Percentiles rank a stretch among this genome's conserved stretches.
Conservation (phyloP, 495 filamentous ascomycete genomes). For the Xylaria cubensis region DNA sequence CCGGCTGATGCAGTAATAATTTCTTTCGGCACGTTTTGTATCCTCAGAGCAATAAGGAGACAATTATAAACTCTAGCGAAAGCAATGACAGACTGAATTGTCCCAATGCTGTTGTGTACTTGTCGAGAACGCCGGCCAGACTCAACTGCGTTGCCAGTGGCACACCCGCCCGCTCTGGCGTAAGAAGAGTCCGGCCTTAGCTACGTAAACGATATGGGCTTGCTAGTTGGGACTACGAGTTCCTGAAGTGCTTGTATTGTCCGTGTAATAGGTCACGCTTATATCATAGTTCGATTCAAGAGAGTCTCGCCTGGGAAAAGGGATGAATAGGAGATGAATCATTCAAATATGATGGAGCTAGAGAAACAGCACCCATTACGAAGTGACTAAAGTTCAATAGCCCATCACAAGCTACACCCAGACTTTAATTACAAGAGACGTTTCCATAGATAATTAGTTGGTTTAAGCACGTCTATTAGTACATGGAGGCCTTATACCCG, state of each 20-base stretch:
- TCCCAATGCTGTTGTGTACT: slow-evolving; percentile 39
- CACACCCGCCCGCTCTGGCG: slow-evolving; percentile 53
- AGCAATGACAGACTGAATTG: slow-evolving; percentile 47
- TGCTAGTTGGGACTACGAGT: neutral
- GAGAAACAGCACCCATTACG: neutral
- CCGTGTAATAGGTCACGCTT: slow-evolving; percentile 17
- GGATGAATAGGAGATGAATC: neutral
- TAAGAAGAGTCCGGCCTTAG: slow-evolving; percentile 38
- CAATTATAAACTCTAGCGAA: slow-evolving; percentile 59
- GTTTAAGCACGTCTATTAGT: too few species aligned
- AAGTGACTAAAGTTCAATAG: neutral
- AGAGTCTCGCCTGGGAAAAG: neutral
- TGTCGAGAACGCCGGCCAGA: slow-evolving; percentile 46
- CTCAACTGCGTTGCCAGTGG: slow-evolving; percentile 49
- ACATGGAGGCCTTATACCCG: too few species aligned
- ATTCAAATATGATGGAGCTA: neutral
- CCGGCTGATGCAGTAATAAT: slow-evolving; percentile 55
- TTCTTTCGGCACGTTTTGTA: slow-evolving; percentile 49
- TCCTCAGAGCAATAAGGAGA: slow-evolving; percentile 50
- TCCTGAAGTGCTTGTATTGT: neutral
- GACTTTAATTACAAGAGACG: neutral
- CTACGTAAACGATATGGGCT: slow-evolving; percentile 53
- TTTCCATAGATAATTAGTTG: neutral
- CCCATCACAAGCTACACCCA: neutral
- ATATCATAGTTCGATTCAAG: neutral